phyloP scores from a whole-genome alignment of 805 yeast genomes.

The Kodamaea neixiangensis region DNA sequence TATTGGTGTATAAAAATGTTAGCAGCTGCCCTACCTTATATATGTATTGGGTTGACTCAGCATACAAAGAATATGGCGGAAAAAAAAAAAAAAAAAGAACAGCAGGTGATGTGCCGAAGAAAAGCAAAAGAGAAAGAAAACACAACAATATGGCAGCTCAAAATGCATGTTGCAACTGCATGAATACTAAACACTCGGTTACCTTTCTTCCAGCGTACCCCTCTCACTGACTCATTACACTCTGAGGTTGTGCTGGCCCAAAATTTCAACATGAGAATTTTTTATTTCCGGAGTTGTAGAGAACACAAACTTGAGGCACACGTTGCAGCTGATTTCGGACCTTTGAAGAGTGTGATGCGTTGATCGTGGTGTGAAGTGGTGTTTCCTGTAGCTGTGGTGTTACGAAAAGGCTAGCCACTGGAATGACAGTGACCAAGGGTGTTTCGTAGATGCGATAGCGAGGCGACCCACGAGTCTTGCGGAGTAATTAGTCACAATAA shows the following conservation, averaged over 20 bases:
- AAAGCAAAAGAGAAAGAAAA: too few species aligned
- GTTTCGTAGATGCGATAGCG: too few species aligned
- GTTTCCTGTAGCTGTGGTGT: too few species aligned
- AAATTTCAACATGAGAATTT: neutral
- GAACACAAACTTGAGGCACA: too few species aligned
- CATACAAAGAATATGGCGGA: neutral
- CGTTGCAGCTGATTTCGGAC: too few species aligned
- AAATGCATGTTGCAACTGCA: neutral
- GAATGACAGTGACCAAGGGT: too few species aligned
- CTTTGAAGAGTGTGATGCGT: too few species aligned
- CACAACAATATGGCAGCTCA: too few species aligned
- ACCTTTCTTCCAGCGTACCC: neutral
- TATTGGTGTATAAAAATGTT: neutral
- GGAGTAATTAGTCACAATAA: too few species aligned
- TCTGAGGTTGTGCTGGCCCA: neutral
- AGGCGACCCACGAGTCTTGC: too few species aligned
- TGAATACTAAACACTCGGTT: neutral
- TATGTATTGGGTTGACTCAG: neutral
- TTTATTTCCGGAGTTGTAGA: neutral
- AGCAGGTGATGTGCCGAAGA: neutral
- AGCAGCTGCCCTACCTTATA: neutral
- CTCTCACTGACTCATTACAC: neutral
- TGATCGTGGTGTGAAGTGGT: too few species aligned
- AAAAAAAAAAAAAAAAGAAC: neutral
- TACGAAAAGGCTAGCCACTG: too few species aligned